Evolutionary conservation across 176 grass and related monocot genomes (phyloP), one percentile per base, ranked within the genome.

Genomic region (Rhynchospora pubera): DNA sequence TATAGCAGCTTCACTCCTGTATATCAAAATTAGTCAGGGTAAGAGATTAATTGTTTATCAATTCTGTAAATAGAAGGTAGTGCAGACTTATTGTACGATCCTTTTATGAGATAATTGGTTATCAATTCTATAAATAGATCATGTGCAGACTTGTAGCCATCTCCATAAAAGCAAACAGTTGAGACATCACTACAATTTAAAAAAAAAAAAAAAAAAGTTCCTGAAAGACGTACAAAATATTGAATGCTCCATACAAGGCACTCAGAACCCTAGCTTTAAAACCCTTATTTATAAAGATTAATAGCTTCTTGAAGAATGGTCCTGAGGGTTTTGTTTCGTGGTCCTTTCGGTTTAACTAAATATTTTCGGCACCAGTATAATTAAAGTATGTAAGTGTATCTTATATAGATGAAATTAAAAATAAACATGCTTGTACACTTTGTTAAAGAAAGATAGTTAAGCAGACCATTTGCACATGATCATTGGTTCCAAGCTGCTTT

Each of bases 211-310:
- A 45, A 70, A 69, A 70, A 16, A 19, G 45, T 46, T 65, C 79
- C 58, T 47, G 19, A 47, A 23, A 47, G 44, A 48, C 39, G 30
- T 65, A 81, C 79, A 82, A 65, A 62, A 66, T 62, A 82, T 48
- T 82, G 60, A 65, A 82, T 65, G 61, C 79, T 61, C 79, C 79
- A 82, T 82, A 58, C 79, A 67, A 66, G 26, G 79, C 61, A 82
- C 79, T 64, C 21, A 53, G 62, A 82, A 82, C 79, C 60, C 79
- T 82, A 82, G 44, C 59, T 82, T 82, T 82, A 50, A 81, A 81
- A 81, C 50, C 59, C 79, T 39, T 80, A 78, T 30, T 30, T 56
- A 79, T 52, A 61, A 39, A 79, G 32, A 66, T 65, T 51, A 45
- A 34, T 67, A 82, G 58, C 45, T 82, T 19, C 43, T 66, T 65